Evolutionary conservation across 352 stramenopile genomes (phyloP), one percentile per base, ranked within the genome.

Genomic region (Globisporangium paddicum): DNA sequence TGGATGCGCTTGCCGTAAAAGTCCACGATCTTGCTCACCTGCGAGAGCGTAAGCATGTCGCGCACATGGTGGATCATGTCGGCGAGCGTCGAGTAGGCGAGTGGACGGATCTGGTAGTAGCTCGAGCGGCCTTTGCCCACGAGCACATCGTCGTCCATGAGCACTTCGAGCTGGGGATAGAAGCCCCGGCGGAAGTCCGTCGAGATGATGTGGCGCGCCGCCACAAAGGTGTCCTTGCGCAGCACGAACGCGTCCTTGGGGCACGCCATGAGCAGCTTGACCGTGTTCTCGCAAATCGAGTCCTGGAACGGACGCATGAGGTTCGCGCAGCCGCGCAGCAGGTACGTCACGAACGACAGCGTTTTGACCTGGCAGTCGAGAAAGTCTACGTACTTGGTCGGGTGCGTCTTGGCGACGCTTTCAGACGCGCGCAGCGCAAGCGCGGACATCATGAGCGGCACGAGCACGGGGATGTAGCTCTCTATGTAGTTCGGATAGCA

Each of bases 31-130:
- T 86, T 88, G 50, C 88, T 96, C 48, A 99, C 87, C 77, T 99
- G 97, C 2, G 69, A 41, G n/a, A 99, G 71, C 50, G 81, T 98
- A 40, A 99, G 79, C 71, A 91, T 89, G n/a, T 93, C 84, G 30
- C 95, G 86, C 40, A 99, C 93, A 57, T 99, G 90, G 58, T 98
- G 93, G n/a, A 99, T 90, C 69, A 99, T 96, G 74, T 99, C 97
- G 2, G 96, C 97, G 8, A 99, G 76, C 28, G 95, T 98, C 21
- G 93, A 98, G 70, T 99, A 99, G 35, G 91, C 96, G 26, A 99
- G 79, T 1, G 96, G 93, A 14, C 94, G 83, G 50, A 99, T 94
- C 65, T 95, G 82, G 62, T 95, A 90, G 57, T 88, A 92, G 45
- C 77, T 91, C 52, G 72, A 87, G 47, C 79, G 82, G 18, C 77